Base-by-base conservation (phyloP, 2,329 filamentous ascomycete species). In the Laburnicola sp. region DNA sequence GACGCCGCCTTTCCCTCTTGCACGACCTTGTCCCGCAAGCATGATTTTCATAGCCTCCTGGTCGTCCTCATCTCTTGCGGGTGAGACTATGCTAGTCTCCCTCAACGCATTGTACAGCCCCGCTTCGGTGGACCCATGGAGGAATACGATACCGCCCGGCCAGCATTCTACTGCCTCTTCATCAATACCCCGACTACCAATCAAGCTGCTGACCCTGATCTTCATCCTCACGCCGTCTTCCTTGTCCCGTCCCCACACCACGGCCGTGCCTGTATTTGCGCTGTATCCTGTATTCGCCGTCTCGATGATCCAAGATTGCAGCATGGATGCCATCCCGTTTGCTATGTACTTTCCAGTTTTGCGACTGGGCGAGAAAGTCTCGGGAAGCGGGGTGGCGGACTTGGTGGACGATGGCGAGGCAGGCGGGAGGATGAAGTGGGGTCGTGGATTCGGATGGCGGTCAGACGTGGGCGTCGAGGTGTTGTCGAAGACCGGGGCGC, bases 281-380 rank as follows among this genome's bases (percentile, higher is more conserved):
- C 54, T 55, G 16, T 57, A 60, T 0, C 63, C 61, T 3, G 60
- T 59, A 37, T 60, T 62, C 6, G 69, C 69, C 3, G 65, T 57
- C 32, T 80, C 78, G 11, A 82, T 65, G 9, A 84, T 69, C 80
- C 80, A 83, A 11, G 73, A 68, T 42, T 79, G 74, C 27, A 82
- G 63, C 41, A 74, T 77, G 1, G 75, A 71, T 2, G 81, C 81
- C 47, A 81, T 66, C 1, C 80, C 81, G 3, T 75, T 73, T 1
- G 75, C 66, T 0, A 80, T 39, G 54, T 79, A 82, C 57, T 78
- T 78, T 54, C 79, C 74, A 0, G 74, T 75, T 51, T 75, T 76
- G 25, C 79, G 73, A 40, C 78, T 76, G 1, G 81, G 81, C 0
- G 80, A 82, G 64, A 83, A 83, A 34, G 77, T 73, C 35, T 81